Evolutionary conservation across 2,329 filamentous ascomycete species (phyloP).

Genomic region (Immersiporthe knoxdaviesiana): DNA sequence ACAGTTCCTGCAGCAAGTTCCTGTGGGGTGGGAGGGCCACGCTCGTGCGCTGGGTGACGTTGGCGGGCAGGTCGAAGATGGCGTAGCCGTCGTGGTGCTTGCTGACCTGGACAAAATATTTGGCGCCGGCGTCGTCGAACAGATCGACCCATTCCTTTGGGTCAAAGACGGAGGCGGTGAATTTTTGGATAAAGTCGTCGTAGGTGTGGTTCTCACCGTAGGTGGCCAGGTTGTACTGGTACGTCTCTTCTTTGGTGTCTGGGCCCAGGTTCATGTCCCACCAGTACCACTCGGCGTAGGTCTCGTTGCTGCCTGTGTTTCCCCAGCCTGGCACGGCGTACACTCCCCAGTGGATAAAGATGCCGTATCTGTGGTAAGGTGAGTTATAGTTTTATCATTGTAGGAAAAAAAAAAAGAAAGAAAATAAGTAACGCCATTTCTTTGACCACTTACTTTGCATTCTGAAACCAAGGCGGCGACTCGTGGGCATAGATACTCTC

Average conservation of each 20-base stretch:
- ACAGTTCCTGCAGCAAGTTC: constrained; percentile 47
- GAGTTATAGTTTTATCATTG: neutral
- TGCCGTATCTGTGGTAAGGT: constrained; percentile 46
- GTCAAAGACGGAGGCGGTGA: constrained; percentile 29
- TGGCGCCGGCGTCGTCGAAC: constrained; percentile 42
- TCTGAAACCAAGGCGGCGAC: constrained; percentile 57
- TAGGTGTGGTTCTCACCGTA: constrained; percentile 32
- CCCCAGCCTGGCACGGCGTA: constrained; percentile 62
- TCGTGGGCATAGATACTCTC: constrained; percentile 44
- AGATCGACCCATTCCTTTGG: constrained; percentile 41
- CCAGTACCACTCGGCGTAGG: constrained; percentile 44
- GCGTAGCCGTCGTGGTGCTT: constrained; percentile 54
- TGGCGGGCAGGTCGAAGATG: constrained; percentile 46
- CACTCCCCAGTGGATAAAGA: constrained; percentile 64
- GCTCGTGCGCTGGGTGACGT: constrained; percentile 45
- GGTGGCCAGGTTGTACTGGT: constrained; percentile 31
- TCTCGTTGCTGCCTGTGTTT: constrained; percentile 44
- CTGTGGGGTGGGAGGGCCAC: constrained; percentile 44
- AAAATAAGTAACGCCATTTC: neutral
- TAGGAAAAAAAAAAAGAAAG: neutral
- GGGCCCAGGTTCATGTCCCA: constrained; percentile 28
- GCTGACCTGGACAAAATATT: constrained; percentile 41
- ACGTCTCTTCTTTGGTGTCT: constrained; percentile 26
- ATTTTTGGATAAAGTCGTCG: constrained; percentile 42
- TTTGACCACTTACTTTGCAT: constrained; percentile 44